phyloP scores from a whole-genome alignment of 371 early-diverging fungal species.

The Mucor velutinosus region DNA sequence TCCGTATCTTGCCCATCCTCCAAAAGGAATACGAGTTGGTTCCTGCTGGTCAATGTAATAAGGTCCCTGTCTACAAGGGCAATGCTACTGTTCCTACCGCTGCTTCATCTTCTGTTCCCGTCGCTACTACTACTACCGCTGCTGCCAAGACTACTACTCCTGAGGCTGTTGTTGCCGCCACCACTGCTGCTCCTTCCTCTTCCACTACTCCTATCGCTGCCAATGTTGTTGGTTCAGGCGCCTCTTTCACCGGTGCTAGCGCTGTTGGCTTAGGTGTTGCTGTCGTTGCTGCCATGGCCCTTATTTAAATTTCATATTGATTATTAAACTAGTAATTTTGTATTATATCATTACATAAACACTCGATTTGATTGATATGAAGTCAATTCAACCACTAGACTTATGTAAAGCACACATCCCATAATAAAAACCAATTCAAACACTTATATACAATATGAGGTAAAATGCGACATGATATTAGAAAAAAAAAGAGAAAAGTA shows the following conservation, averaged over 20 bases:
- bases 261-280: constrained; percentile 17
- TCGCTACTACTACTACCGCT: background rate
- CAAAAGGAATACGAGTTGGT: constrained; percentile 26
- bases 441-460: background rate
- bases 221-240: constrained; percentile 9
- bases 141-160: background rate
- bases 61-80: constrained; percentile 32
- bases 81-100: background rate
- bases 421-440: background rate
- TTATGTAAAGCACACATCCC: background rate
- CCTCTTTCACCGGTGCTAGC: constrained; percentile 13
- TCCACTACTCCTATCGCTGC: constrained; percentile 4
- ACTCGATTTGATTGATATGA: background rate
- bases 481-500: background rate
- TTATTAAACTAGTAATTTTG: background rate
- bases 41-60: constrained; percentile 35
- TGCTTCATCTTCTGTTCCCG: constrained; percentile 9
- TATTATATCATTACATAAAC: constrained; percentile 1
- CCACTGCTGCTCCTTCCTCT: constrained; percentile 1
- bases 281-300: constrained; percentile 13
- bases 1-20: constrained; percentile 38
- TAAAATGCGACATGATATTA: constrained; percentile 1
- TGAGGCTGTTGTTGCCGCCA: background rate
- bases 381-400: background rate
- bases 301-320: constrained; percentile 15